Evolutionary conservation across 108 stramenopile species (phyloP).

Genomic region (Cyclotella distinguenda): DNA sequence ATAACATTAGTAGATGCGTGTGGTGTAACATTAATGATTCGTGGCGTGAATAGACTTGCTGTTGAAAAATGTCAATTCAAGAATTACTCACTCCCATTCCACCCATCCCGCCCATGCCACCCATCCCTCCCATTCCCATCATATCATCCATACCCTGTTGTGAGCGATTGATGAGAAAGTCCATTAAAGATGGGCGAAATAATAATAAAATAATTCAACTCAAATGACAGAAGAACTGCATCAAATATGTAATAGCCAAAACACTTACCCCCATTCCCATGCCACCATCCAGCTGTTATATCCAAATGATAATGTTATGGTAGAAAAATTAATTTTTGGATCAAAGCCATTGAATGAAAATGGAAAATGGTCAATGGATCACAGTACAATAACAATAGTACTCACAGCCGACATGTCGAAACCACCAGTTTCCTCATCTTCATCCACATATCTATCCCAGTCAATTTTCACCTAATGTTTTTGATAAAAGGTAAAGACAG

Average conservation of each 20-base stretch:
- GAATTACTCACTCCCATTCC: conserved; percentile 39
- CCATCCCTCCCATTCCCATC: too few relatives aligned
- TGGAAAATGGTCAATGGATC: background rate
- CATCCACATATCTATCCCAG: conserved; percentile 96
- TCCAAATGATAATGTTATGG: too few relatives aligned
- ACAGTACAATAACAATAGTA: background rate
- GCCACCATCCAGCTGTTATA: conserved; percentile 78
- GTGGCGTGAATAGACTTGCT: background rate
- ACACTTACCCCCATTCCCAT: conserved; percentile 51
- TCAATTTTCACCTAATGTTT: conserved; percentile 77
- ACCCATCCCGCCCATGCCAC: conserved; percentile 72
- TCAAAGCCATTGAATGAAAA: background rate
- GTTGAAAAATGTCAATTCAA: too few relatives aligned
- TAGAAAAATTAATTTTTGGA: too few relatives aligned
- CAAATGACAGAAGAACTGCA: background rate
- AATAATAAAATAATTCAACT: background rate
- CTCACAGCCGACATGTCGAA: conserved; percentile 50
- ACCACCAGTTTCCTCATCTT: conserved; percentile 87
- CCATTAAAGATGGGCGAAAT: background rate
- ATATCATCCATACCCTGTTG: conserved; percentile 46
- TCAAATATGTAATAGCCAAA: background rate
- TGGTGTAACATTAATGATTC: background rate
- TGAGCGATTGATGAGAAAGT: too few relatives aligned
- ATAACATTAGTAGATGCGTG: conserved; percentile 30
- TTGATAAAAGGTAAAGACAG: background rate